Conservation (phyloP, 2,329 filamentous ascomycete genomes). For the Claviceps pazoutovae region DNA sequence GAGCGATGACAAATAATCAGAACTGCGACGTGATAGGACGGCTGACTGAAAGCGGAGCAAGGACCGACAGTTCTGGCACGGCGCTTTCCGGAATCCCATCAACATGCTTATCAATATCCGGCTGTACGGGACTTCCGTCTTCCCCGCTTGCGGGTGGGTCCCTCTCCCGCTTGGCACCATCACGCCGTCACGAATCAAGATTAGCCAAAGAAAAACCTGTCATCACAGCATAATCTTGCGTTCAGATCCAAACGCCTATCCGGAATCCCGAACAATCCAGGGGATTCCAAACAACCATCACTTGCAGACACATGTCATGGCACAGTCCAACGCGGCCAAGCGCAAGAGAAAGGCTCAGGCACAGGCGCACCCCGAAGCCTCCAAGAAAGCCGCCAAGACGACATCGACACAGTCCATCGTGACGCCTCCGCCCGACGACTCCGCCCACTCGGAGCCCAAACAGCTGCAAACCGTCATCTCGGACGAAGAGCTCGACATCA, state of each 20-base stretch:
- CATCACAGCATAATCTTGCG: background rate
- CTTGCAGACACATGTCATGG: conserved; percentile 8
- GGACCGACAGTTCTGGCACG: too few species aligned
- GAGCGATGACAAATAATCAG: too few species aligned
- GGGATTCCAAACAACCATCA: too few species aligned
- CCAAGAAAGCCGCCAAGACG: conserved; percentile 26
- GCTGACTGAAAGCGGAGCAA: too few species aligned
- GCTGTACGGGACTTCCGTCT: too few species aligned
- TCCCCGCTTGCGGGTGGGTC: too few species aligned
- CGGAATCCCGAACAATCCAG: too few species aligned
- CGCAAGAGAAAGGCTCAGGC: conserved; percentile 29
- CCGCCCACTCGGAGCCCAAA: conserved; percentile 26
- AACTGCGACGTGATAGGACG: too few species aligned
- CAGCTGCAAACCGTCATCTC: conserved; percentile 41
- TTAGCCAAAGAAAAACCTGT: too few species aligned
- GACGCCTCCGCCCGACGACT: conserved; percentile 23
- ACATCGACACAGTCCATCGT: conserved; percentile 9
- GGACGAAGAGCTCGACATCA: conserved; percentile 51
- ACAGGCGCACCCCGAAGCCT: conserved; percentile 17
- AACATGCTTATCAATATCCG: conserved; percentile 10
- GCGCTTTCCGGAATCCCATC: too few species aligned
- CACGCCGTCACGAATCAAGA: too few species aligned
- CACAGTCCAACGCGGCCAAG: conserved; percentile 27
- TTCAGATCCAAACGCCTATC: background rate
- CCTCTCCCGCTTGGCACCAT: too few species aligned